phyloP scores from a whole-genome alignment of 257 asterid genomes.

The Misopates orontium region DNA sequence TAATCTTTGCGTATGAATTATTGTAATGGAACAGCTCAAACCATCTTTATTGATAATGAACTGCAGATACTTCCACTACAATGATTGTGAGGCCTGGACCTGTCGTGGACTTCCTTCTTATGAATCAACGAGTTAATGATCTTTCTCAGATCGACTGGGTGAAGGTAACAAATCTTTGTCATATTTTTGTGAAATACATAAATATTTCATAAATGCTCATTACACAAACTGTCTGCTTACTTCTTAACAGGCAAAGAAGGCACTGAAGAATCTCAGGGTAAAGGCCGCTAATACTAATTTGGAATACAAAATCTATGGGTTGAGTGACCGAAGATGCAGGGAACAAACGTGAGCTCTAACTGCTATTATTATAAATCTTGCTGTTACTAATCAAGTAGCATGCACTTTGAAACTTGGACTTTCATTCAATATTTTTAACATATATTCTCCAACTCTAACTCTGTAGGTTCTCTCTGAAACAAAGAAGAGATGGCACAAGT shows the following conservation, averaged over 20 bases:
- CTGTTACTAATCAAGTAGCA: not conserved
- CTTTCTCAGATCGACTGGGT: slow-evolving; percentile 54
- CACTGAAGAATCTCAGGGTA: slow-evolving; percentile 58
- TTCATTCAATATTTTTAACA: not conserved
- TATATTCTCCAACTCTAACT: not conserved
- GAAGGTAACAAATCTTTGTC: slow-evolving; percentile 40
- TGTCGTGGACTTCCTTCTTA: slow-evolving; percentile 52
- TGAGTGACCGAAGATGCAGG: slow-evolving; percentile 53
- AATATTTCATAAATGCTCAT: not conserved
- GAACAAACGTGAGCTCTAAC: slow-evolving; percentile 48
- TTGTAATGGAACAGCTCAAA: not conserved
- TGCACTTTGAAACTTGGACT: not conserved
- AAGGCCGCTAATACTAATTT: slow-evolving; percentile 37
- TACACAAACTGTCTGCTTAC: slow-evolving; percentile 7
- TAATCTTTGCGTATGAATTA: not conserved
- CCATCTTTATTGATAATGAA: slow-evolving; percentile 1
- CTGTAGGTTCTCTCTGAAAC: slow-evolving; percentile 49
- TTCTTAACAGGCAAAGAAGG: slow-evolving; percentile 56
- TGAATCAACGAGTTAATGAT: slow-evolving; percentile 46
- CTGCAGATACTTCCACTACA: slow-evolving; percentile 67
- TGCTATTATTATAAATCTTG: not conserved
- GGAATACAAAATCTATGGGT: slow-evolving; percentile 63
- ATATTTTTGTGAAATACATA: not conserved
- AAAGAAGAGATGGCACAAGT: slow-evolving; percentile 32
- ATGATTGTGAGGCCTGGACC: slow-evolving; percentile 73